Percentiles rank a stretch among this genome's conserved stretches.
Evolutionary conservation across 345 rosid genomes (phyloP).

Genomic region (Eucalyptus marginata): DNA sequence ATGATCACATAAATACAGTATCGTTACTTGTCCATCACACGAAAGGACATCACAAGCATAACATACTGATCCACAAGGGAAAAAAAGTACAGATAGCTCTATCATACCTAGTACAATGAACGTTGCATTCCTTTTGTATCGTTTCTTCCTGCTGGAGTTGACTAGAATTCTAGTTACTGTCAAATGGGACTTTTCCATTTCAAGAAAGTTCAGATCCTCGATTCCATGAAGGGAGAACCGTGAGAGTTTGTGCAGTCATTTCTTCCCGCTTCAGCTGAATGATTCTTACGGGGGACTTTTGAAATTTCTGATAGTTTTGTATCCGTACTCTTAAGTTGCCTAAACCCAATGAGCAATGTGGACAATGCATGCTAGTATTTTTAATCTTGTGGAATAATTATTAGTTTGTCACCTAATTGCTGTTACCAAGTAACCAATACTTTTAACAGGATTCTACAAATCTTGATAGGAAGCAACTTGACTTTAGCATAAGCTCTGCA

Average conservation of each 20-base stretch:
- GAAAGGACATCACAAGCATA: not conserved
- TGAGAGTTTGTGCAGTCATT: not conserved
- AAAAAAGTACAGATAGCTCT: not conserved
- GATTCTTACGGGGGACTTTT: conserved; percentile 8
- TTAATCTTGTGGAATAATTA: not conserved
- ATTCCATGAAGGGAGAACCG: not conserved
- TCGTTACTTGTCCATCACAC: not conserved
- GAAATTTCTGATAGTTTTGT: conserved; percentile 18
- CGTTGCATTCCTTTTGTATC: not conserved
- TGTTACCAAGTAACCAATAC: not conserved
- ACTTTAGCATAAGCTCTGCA: conserved; percentile 4
- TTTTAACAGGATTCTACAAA: conserved; percentile 20
- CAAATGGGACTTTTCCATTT: not conserved
- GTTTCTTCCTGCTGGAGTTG: not conserved
- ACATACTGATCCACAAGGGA: not conserved
- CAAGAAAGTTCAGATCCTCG: not conserved
- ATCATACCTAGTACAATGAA: not conserved
- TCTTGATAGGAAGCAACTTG: conserved; percentile 1
- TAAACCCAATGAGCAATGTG: conserved; percentile 23
- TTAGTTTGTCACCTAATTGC: not conserved
- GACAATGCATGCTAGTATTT: conserved; percentile 28
- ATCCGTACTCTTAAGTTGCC: conserved; percentile 41
- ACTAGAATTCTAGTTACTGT: not conserved
- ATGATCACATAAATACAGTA: not conserved
- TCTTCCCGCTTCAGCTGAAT: not conserved